Evolutionary conservation across 208 protist genomes (phyloP).

Genomic region (Leishmania tropica): DNA sequence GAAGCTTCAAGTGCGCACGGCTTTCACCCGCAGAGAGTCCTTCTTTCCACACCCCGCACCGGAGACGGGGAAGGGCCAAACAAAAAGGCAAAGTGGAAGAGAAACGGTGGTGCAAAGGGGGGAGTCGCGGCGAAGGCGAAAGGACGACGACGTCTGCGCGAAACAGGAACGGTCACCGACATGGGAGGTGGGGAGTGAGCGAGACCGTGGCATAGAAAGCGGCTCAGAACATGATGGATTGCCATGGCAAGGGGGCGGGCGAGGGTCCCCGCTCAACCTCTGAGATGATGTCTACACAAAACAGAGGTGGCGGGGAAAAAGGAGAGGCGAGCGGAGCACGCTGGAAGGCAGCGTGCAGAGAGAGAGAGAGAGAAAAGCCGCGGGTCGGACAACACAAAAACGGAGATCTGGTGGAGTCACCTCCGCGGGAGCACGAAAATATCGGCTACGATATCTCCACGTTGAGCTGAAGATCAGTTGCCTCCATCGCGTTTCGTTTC

Average conservation of each 20-base stretch:
- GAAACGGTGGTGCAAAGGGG: background rate
- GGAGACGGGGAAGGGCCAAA: background rate
- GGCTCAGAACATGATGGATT: background rate
- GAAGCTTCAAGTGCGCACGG: background rate
- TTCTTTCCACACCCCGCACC: no score
- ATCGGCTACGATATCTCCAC: background rate
- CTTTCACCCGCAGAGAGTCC: background rate
- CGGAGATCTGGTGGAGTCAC: background rate
- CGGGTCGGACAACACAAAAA: background rate
- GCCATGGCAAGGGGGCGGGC: background rate
- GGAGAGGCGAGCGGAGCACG: background rate
- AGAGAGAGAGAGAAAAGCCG: background rate
- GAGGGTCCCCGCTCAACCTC: no score
- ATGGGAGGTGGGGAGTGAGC: no score
- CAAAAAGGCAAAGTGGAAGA: background rate
- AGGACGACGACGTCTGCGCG: no score
- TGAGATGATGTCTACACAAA: background rate
- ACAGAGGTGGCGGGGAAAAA: background rate
- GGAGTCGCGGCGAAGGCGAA: background rate
- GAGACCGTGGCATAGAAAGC: background rate
- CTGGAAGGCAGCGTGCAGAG: background rate
- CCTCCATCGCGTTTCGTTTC: background rate
- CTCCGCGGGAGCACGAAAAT: background rate
- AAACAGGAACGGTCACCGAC: background rate
- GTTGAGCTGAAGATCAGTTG: background rate